Evolutionary conservation across 768 basidiomycete genomes (phyloP).

Genomic region (Tulasnella calospora): DNA sequence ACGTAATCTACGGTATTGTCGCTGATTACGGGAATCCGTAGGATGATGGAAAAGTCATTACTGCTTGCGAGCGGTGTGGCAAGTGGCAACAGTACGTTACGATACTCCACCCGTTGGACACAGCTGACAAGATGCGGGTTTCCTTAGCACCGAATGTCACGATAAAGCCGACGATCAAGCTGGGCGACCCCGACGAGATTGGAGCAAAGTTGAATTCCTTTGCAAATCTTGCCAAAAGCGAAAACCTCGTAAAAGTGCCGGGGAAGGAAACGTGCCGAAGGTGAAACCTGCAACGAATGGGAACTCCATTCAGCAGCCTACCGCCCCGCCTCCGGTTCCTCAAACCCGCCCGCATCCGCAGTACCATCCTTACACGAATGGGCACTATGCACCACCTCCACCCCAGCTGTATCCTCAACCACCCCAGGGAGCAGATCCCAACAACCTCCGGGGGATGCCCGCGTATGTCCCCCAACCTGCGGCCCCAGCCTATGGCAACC

Average conservation of each 20-base stretch:
- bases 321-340: neutral
- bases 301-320: neutral
- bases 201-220: slow-evolving; percentile 80
- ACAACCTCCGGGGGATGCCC: neutral
- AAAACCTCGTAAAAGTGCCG: neutral
- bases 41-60: slow-evolving; percentile 76
- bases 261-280: neutral
- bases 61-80: slow-evolving; percentile 74
- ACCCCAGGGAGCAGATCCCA: neutral
- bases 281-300: neutral
- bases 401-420: neutral
- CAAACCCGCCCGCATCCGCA: neutral
- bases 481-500: neutral
- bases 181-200: slow-evolving; percentile 67
- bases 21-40: slow-evolving; percentile 19
- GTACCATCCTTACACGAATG: neutral
- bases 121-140: neutral
- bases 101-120: neutral
- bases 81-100: slow-evolving; percentile 71
- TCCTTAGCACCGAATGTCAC: slow-evolving; percentile 59
- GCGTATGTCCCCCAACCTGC: neutral
- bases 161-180: slow-evolving; percentile 61
- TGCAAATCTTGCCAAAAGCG: slow-evolving; percentile 53
- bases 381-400: neutral
- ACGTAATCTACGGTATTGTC: slow-evolving; percentile 14